Conservation (phyloP, 495 filamentous ascomycete species). For the Lichenothelia convexa region DNA sequence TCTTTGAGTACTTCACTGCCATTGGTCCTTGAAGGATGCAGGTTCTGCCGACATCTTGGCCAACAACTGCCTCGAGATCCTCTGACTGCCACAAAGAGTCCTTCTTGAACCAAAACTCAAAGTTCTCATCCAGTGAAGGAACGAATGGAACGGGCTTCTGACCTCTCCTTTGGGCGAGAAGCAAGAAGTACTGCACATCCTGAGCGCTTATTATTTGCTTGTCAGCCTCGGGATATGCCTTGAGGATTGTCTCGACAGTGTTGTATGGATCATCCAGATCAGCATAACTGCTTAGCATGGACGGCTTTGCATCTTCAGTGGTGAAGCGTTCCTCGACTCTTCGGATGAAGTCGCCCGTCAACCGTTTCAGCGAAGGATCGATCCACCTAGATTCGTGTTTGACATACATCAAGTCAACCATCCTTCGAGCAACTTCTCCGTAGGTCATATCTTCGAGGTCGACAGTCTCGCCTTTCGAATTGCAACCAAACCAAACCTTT, state of each 20-base stretch:
- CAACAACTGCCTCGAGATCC: constrained; percentile 87
- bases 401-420: constrained; percentile 94
- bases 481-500: constrained; percentile 96
- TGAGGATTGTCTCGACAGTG: constrained; percentile 58
- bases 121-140: constrained; percentile 79
- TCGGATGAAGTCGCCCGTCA: constrained; percentile 88
- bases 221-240: constrained; percentile 68
- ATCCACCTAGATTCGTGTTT: constrained; percentile 92
- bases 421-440: constrained; percentile 71
- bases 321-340: constrained; percentile 91
- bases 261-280: constrained; percentile 73
- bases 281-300: constrained; percentile 65
- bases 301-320: constrained; percentile 41
- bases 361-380: constrained; percentile 57
- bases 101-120: constrained; percentile 99
- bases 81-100: constrained; percentile 99
- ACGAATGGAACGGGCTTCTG: constrained; percentile 97
- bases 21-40: constrained; percentile 94
- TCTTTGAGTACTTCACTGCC: constrained; percentile 74
- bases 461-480: constrained; percentile 62
- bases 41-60: constrained; percentile 81
- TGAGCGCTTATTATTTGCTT: constrained; percentile 89
- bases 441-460: constrained; percentile 99
- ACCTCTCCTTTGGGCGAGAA: constrained; percentile 77
- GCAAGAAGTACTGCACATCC: constrained; percentile 87